Base-by-base conservation (phyloP, 805 yeast species). In the Vanderwaltozyma tropicalis region DNA sequence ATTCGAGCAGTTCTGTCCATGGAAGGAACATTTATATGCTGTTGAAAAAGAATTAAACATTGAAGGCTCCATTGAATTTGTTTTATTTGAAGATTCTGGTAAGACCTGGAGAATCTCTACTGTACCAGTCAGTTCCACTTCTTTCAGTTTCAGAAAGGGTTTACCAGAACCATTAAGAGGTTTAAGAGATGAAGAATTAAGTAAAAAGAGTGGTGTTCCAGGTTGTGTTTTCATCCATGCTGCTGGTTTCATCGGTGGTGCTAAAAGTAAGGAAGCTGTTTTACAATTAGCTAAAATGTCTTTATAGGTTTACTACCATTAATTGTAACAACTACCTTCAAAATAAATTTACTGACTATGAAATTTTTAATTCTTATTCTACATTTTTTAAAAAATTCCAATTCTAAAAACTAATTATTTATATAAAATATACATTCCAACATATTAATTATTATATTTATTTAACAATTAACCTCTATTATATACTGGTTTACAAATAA, bases 241-340 rank as follows among this genome's bases (percentile, higher is more conserved):
- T 31, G 84, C 95, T 30, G 97, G 98, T 0, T 92, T 92, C 63
- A 92, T 92, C 53, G 98, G 98, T 32, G 98, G 98, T 38, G 85
- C 89, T 40, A 69, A 77, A 53, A 72, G 94, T 18, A 66, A 69
- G 45, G 96, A 86, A 37, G 81, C 83, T 24, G 96, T 80, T 12
- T 57, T 86, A 41, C 62, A 74, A 53, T 69, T 92, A 61, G 96
- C 97, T 6, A 64, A 63, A 43, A 50, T 61, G 53, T 61, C 67
- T 33, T 43, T 64, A 35, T 52, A 50, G 38, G 15, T 24, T 13
- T 27, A 18, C n/a, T n/a, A n/a, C n/a, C n/a, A 22, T 22, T 22
- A 22, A 22, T 22, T 22, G 10, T 11, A 22, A 11, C 11, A 7
- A 8, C 25, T 22, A 11, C 25, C 25, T 22, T 11, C n/a, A n/a